Evolutionary conservation across 257 asterid species (phyloP), one percentile per base, ranked within the genome.

Genomic region (Vinca minor): DNA sequence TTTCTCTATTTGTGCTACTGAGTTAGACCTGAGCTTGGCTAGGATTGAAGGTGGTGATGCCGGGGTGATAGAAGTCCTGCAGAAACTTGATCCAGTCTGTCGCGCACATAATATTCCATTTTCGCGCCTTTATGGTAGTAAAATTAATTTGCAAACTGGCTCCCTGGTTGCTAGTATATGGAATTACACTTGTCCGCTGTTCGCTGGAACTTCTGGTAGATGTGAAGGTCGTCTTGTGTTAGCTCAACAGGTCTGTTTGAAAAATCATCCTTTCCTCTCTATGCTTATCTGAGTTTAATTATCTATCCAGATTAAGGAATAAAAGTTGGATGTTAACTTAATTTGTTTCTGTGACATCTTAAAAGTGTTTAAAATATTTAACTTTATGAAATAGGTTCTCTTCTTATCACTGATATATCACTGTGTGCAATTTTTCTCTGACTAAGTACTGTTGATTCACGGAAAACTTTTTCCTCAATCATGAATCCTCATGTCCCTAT

Each of bases 21-120:
- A 90, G 69, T 65, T 94, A 63, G 97, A 94, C 69, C 58, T 87
- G 62, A 84, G 77, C 78, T 69, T 87, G 78, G 80, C 89, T 65
- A 84, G 80, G 76, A 90, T 94, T 72, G 97, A 87, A 72, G 96
- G 97, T 66, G 99, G 99, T 71, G 99, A 94, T 82, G 91, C 96
- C 66, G 99, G 99, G 77, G 90, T 90, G 99, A 94, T 94, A 63
- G 97, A 90, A 78, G 81, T 87, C 73, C 59, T 94, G 71, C 97
- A 87, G 80, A 87, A 83, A 86, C 96, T 94, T 69, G 99, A 94
- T 79, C 97, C 99, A 62, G 96, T 90, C 68, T 87, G 91, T 58
- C 89, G 84, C 75, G 93, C 90, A 64, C 86, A 76, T 80, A 82
- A 75, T 63, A 82, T 94, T 69, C 99, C 99, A 32, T 94, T 94